Evolutionary conservation across 352 stramenopile species (phyloP).

Genomic region (Phytophthora litchii): DNA sequence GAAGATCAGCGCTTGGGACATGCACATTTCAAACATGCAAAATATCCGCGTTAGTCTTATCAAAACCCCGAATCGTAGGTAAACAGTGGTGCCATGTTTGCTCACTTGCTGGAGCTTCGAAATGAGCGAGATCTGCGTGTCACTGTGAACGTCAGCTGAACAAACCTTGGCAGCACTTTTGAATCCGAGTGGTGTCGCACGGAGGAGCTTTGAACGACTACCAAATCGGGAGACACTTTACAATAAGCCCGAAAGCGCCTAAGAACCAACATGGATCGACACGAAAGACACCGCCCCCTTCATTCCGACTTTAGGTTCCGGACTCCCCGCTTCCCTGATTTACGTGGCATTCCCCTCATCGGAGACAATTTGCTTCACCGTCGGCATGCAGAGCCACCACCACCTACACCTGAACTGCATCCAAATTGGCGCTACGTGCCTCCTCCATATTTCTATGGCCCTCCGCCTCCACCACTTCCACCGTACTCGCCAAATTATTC

Average conservation of each 20-base stretch:
- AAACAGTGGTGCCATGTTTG: conserved; percentile 4
- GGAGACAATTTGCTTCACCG: conserved; percentile 5
- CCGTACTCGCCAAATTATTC: conserved; percentile 2
- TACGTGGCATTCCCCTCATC: not conserved
- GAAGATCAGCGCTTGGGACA: no score
- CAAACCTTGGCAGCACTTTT: not conserved
- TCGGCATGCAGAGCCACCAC: conserved; percentile 1
- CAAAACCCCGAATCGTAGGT: not conserved
- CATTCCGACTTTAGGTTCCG: conserved; percentile 3
- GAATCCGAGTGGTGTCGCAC: conserved; percentile 1
- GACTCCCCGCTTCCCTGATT: conserved; percentile 8
- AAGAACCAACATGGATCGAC: not conserved
- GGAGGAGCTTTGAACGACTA: no score
- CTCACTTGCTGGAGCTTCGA: not conserved
- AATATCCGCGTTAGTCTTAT: not conserved
- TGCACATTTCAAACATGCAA: no score
- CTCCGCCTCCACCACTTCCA: conserved; percentile 5
- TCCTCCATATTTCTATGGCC: conserved; percentile 5
- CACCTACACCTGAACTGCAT: not conserved
- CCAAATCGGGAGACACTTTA: no score
- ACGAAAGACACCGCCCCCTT: not conserved
- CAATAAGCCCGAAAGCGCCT: not conserved
- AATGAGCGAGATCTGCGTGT: not conserved
- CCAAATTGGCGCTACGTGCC: conserved; percentile 7
- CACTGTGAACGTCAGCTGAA: not conserved